These are phyloP conservation scores for Leccinum angustisporum DNA, from an alignment of 1,284 basidiomycete species.

Conservation along the genomic window DNA sequence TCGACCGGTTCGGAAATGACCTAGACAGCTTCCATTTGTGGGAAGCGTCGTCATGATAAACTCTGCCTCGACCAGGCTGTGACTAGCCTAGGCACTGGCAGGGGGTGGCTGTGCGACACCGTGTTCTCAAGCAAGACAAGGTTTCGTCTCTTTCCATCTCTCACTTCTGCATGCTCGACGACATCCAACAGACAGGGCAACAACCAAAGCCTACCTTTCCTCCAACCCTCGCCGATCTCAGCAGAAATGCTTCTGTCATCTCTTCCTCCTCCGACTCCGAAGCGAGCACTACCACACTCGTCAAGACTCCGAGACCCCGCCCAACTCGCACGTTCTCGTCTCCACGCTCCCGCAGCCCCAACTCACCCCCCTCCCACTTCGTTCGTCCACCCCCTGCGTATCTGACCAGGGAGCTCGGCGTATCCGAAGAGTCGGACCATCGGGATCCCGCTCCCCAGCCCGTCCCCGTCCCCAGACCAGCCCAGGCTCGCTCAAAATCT, in stretches of 20 bases:
- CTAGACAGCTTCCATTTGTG: background rate
- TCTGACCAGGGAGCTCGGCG: constrained; percentile 57
- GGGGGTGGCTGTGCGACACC: constrained; percentile 26
- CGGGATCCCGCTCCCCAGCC: constrained; percentile 18
- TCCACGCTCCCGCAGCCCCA: constrained; percentile 57
- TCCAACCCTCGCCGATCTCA: constrained; percentile 59
- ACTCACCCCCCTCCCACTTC: constrained; percentile 46
- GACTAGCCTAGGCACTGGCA: constrained; percentile 7
- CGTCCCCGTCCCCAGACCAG: background rate
- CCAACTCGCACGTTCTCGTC: constrained; percentile 67
- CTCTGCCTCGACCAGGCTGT: background rate
- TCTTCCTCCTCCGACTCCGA: constrained; percentile 66
- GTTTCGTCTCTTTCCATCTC: background rate
- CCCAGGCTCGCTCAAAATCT: constrained; percentile 34
- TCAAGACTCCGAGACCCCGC: constrained; percentile 51
- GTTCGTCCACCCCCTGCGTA: constrained; percentile 53
- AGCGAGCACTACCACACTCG: constrained; percentile 43
- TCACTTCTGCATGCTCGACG: background rate
- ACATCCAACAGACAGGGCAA: background rate
- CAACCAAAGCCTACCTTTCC: constrained; percentile 22
- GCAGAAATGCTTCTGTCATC: constrained; percentile 75
- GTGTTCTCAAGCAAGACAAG: constrained; percentile 16
- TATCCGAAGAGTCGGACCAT: constrained; percentile 35
- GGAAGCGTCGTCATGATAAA: background rate
- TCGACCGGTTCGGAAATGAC: no score